These are phyloP conservation scores for Solanum hybrid DNA, from an alignment of 305 asterid species.

Conservation along the genomic window DNA sequence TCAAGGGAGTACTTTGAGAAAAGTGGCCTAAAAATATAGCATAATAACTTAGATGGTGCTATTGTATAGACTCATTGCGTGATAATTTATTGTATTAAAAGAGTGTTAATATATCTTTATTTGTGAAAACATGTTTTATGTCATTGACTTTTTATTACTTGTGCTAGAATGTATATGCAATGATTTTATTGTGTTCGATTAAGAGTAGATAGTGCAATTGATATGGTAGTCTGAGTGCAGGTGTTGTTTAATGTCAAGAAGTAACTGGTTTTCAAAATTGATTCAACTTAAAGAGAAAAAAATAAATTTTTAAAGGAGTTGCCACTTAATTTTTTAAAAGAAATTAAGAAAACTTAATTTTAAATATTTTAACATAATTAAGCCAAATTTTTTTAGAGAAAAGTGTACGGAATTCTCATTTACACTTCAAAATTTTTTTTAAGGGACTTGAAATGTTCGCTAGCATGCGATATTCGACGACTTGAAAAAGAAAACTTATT, in stretches of 20 bases:
- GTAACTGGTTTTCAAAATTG: not conserved
- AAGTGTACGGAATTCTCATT: not conserved
- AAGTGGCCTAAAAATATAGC: not conserved
- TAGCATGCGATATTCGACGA: not conserved
- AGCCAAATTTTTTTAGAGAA: not conserved
- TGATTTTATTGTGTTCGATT: not conserved
- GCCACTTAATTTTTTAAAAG: not conserved
- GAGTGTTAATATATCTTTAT: not conserved
- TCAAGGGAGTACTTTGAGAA: not conserved
- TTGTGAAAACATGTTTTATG: not conserved
- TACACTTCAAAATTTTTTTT: not conserved
- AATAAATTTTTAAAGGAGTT: too few species aligned
- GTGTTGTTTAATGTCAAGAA: not conserved
- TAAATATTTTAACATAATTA: not conserved
- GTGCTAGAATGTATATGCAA: not conserved
- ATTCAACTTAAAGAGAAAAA: not conserved
- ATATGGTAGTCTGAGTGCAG: not conserved
- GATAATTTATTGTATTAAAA: too few species aligned
- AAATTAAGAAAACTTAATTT: too few species aligned
- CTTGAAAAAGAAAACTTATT: not conserved
- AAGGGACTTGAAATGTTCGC: not conserved
- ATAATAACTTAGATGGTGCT: not conserved
- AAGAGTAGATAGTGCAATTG: not conserved
- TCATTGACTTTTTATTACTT: not conserved
- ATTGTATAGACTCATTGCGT: not conserved